Evolutionary conservation across 2,329 filamentous ascomycete genomes (phyloP).

Genomic region (Onygenales sp.): DNA sequence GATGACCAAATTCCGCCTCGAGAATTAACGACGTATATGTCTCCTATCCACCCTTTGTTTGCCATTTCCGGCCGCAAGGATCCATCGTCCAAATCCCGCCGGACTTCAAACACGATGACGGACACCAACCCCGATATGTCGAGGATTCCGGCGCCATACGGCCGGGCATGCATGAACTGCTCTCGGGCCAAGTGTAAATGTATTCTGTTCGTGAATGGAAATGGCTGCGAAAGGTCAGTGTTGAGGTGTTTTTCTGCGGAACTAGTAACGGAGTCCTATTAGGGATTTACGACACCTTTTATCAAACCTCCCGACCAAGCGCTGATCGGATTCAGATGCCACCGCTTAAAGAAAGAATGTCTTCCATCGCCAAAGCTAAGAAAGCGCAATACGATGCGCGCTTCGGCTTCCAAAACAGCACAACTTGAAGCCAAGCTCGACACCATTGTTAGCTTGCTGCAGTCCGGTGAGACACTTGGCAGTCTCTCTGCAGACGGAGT

Average conservation of each 20-base stretch:
- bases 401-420: slow-evolving; percentile 13
- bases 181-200: slow-evolving; percentile 39
- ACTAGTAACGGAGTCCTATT: neutral
- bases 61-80: no score
- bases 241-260: neutral
- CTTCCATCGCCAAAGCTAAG: slow-evolving; percentile 28
- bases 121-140: neutral
- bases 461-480: slow-evolving; percentile 13
- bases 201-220: slow-evolving; percentile 23
- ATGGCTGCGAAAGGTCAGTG: slow-evolving; percentile 19
- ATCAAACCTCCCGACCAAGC: neutral
- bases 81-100: neutral
- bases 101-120: neutral
- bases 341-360: slow-evolving; percentile 34
- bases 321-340: slow-evolving; percentile 24
- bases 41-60: no score
- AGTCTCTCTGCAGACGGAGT: slow-evolving; percentile 9
- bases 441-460: slow-evolving; percentile 20
- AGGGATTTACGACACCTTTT: neutral
- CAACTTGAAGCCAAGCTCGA: slow-evolving; percentile 23
- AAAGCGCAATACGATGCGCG: slow-evolving; percentile 12
- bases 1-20: no score
- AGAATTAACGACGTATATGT: no score
- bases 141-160: slow-evolving; percentile 21
- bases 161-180: slow-evolving; percentile 34